phyloP scores from a whole-genome alignment of 2,329 filamentous ascomycete genomes.

The Aspergillus neotritici region DNA sequence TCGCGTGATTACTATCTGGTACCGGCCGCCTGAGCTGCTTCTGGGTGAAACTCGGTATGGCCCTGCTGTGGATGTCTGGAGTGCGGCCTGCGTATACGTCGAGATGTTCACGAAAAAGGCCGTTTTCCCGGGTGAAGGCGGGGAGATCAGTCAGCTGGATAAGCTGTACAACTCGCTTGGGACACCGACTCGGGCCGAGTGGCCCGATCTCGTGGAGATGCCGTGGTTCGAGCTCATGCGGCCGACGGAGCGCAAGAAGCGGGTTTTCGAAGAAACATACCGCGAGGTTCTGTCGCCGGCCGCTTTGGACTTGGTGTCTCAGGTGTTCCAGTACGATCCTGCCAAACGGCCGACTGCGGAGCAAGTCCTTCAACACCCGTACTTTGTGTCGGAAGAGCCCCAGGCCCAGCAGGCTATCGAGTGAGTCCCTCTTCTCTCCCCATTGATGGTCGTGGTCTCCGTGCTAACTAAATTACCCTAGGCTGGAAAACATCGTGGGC shows the following conservation, averaged over 20 bases:
- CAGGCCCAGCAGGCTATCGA: slow-evolving; percentile 70
- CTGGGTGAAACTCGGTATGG: slow-evolving; percentile 87
- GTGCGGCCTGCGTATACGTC: slow-evolving; percentile 90
- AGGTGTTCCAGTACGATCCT: slow-evolving; percentile 89
- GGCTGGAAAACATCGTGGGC: slow-evolving; percentile 73
- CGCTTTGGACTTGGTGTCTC: slow-evolving; percentile 73
- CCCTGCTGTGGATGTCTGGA: slow-evolving; percentile 91
- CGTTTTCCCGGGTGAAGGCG: slow-evolving; percentile 91
- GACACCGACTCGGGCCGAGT: slow-evolving; percentile 75
- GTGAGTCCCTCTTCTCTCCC: slow-evolving; percentile 49
- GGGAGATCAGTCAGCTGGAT: slow-evolving; percentile 92
- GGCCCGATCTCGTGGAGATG: slow-evolving; percentile 88
- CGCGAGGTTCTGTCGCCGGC: slow-evolving; percentile 68
- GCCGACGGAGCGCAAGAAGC: slow-evolving; percentile 66
- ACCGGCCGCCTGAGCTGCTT: slow-evolving; percentile 82
- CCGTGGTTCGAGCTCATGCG: slow-evolving; percentile 93
- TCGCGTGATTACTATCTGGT: slow-evolving; percentile 98
- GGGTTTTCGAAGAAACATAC: slow-evolving; percentile 78
- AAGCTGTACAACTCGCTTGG: slow-evolving; percentile 93
- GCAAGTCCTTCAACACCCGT: slow-evolving; percentile 77
- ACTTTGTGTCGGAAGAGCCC: slow-evolving; percentile 81
- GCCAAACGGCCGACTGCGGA: slow-evolving; percentile 73
- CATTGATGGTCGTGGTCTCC: neutral
- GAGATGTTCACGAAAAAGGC: slow-evolving; percentile 93
- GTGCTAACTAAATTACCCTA: slow-evolving; percentile 28